A percentile compares a stretch with the other conserved stretches of the same genome.
Conservation (phyloP, 352 stramenopile species). For the Aphanomyces stellatus region DNA sequence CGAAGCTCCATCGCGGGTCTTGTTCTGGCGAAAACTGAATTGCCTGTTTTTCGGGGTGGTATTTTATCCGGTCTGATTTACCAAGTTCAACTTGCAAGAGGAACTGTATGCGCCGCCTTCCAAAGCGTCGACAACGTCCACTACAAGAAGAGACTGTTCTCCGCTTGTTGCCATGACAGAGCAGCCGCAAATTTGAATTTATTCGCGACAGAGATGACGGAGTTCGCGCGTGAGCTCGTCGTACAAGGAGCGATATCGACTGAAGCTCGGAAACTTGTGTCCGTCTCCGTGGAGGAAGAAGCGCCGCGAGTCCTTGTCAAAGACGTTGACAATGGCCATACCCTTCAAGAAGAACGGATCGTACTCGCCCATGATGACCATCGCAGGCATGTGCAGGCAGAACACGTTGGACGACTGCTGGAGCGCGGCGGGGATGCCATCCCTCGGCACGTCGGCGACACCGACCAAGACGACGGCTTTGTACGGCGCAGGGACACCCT, state of each 20-base stretch:
- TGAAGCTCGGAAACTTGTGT: conserved; percentile 27
- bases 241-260: conserved; percentile 24
- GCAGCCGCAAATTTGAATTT: neutral
- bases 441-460: neutral
- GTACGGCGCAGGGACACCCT: neutral
- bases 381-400: conserved; percentile 25
- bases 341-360: conserved; percentile 36
- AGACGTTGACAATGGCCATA: conserved; percentile 29
- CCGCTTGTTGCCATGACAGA: too few species aligned
- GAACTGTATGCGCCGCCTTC: too few species aligned
- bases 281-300: conserved; percentile 27
- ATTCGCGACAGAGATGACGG: neutral
- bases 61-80: neutral
- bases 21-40: too few species aligned
- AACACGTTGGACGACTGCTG: neutral
- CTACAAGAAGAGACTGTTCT: too few species aligned
- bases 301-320: conserved; percentile 19
- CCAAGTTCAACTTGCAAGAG: too few species aligned
- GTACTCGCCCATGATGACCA: conserved; percentile 54
- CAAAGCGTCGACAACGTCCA: too few species aligned
- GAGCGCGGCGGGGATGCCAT: neutral
- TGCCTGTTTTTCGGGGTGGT: too few species aligned
- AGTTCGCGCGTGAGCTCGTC: conserved; percentile 21
- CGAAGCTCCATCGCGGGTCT: too few species aligned
- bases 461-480: neutral